phyloP scores from a whole-genome alignment of 306 rosid genomes.

The Castanospermum australe region DNA sequence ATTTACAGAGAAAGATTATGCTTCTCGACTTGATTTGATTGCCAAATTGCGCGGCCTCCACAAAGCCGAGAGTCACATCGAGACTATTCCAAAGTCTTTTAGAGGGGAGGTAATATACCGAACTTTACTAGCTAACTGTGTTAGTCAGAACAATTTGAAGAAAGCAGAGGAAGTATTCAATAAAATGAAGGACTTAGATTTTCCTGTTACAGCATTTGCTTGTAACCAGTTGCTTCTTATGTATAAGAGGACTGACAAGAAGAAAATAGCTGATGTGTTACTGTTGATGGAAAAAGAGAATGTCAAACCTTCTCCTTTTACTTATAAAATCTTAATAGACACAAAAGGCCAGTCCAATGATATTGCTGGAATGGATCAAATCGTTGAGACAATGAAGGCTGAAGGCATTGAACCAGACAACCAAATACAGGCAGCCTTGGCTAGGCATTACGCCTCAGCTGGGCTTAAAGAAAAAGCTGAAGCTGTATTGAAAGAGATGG shows the following conservation, averaged over 20 bases:
- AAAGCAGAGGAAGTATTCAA: conserved; percentile 68
- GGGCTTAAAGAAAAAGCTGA: conserved; percentile 70
- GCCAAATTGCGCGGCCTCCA: conserved; percentile 64
- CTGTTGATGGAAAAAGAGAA: conserved; percentile 78
- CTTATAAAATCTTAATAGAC: conserved; percentile 65
- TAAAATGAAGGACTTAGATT: conserved; percentile 70
- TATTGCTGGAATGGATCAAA: conserved; percentile 70
- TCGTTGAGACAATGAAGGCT: conserved; percentile 70
- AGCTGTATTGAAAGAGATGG: conserved; percentile 63
- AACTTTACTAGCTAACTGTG: conserved; percentile 63
- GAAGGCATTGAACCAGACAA: conserved; percentile 63
- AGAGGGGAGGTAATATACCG: conserved; percentile 65
- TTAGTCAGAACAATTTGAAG: conserved; percentile 33
- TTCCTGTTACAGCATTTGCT: conserved; percentile 63
- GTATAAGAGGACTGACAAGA: conserved; percentile 69
- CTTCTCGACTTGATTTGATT: conserved; percentile 73
- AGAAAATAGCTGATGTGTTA: conserved; percentile 67
- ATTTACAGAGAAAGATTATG: conserved; percentile 60
- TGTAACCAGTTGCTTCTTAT: conserved; percentile 76
- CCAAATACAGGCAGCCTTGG: conserved; percentile 39
- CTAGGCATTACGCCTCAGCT: conserved; percentile 53
- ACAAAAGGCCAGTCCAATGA: conserved; percentile 61
- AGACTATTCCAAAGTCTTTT: conserved; percentile 63
- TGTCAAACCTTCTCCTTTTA: conserved; percentile 56
- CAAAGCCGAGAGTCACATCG: conserved; percentile 61